A percentile compares a stretch with the other conserved stretches of the same genome.
phyloP scores from a whole-genome alignment of 371 early-diverging fungal genomes.

The Lichtheimia ramosa region DNA sequence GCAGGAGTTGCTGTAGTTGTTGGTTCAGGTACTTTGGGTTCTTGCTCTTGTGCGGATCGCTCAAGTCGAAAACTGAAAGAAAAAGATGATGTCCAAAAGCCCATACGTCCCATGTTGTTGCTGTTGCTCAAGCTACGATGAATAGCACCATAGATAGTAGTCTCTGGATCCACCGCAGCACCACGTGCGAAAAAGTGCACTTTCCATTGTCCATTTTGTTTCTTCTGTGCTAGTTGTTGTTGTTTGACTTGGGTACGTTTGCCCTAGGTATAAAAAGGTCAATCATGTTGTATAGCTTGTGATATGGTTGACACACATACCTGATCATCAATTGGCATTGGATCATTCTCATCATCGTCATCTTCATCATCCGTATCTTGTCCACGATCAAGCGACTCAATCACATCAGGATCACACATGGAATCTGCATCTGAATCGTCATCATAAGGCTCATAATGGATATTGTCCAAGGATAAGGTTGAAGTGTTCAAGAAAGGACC shows the following conservation, averaged over 20 bases:
- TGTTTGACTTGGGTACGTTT: too few species aligned
- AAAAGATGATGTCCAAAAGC: too few species aligned
- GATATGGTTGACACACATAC: not conserved
- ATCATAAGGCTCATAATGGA: not conserved
- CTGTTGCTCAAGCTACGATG: not conserved
- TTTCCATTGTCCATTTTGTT: not conserved
- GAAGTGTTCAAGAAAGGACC: not conserved
- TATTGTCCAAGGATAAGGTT: not conserved
- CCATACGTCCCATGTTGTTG: not conserved
- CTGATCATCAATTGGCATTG: not conserved
- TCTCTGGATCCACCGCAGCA: not conserved
- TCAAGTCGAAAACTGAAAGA: too few species aligned
- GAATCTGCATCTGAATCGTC: slow-evolving; percentile 9
- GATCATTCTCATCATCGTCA: slow-evolving; percentile 1
- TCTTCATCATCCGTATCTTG: slow-evolving; percentile 6
- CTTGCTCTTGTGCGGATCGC: too few species aligned
- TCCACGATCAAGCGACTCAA: slow-evolving; percentile 1
- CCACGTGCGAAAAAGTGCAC: not conserved
- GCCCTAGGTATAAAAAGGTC: too few species aligned
- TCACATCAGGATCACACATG: slow-evolving; percentile 11
- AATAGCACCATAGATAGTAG: slow-evolving; percentile 5
- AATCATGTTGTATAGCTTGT: too few species aligned
- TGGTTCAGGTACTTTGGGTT: too few species aligned
- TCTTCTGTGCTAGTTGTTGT: not conserved
- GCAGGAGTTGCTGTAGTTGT: not conserved